A percentile compares a stretch with the other conserved stretches of the same genome.
These are phyloP conservation scores for Kluyveromyces lactis DNA, from an alignment of 805 yeast genomes.

Conservation along the genomic window DNA sequence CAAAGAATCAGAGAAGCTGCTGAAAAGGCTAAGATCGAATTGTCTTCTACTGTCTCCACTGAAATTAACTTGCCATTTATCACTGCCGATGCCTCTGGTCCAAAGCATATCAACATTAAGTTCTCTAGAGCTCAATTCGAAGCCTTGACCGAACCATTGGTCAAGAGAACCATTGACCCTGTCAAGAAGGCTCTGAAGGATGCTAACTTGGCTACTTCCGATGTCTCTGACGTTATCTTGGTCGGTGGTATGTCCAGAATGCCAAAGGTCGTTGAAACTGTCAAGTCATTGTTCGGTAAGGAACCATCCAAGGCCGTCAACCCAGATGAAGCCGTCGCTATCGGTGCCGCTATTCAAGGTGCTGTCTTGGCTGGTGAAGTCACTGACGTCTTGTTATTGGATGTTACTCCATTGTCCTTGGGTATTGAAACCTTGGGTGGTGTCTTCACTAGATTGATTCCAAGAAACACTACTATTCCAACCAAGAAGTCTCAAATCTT, in stretches of 20 bases:
- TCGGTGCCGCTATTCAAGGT: slow-evolving; percentile 98
- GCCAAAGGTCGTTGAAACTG: slow-evolving; percentile 73
- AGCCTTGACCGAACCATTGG: slow-evolving; percentile 56
- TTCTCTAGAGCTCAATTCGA: slow-evolving; percentile 70
- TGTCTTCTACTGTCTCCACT: slow-evolving; percentile 61
- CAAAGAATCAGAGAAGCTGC: slow-evolving; percentile 83
- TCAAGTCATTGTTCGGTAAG: slow-evolving; percentile 63
- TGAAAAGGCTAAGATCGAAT: slow-evolving; percentile 71
- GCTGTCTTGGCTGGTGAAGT: slow-evolving; percentile 94
- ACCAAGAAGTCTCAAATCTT: slow-evolving; percentile 93
- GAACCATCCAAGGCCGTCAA: slow-evolving; percentile 87
- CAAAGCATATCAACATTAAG: slow-evolving; percentile 58
- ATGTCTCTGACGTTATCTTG: slow-evolving; percentile 65
- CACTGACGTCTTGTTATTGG: slow-evolving; percentile 81
- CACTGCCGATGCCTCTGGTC: slow-evolving; percentile 71
- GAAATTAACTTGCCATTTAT: slow-evolving; percentile 71
- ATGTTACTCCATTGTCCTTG: slow-evolving; percentile 77
- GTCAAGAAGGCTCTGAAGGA: slow-evolving; percentile 72
- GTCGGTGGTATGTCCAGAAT: slow-evolving; percentile 90
- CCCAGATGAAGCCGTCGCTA: slow-evolving; percentile 91
- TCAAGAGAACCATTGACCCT: slow-evolving; percentile 66
- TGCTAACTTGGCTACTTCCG: slow-evolving; percentile 57
- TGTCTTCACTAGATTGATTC: slow-evolving; percentile 84
- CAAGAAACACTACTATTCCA: slow-evolving; percentile 92
- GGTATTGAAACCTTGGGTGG: slow-evolving; percentile 99